These are phyloP conservation scores for Nicotiana paniculata DNA, from an alignment of 257 asterid genomes.

Conservation along the genomic window DNA sequence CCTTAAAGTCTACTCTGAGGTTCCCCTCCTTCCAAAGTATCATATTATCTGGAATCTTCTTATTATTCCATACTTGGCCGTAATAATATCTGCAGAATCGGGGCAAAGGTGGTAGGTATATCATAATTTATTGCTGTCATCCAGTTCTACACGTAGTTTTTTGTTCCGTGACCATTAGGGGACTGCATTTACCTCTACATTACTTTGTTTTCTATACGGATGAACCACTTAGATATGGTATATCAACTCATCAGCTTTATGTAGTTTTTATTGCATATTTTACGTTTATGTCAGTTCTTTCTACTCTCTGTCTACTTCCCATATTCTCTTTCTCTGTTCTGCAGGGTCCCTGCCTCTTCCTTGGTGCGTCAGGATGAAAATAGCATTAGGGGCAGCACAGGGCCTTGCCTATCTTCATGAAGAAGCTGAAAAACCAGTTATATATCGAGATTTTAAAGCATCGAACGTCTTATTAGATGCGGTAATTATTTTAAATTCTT, in stretches of 20 bases:
- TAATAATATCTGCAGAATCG: background rate
- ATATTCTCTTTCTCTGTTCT: slow-evolving; percentile 7
- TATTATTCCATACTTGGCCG: background rate
- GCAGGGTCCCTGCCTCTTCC: slow-evolving; percentile 69
- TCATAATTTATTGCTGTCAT: background rate
- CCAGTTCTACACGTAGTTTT: background rate
- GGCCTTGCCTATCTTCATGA: slow-evolving; percentile 86
- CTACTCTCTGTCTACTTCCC: background rate
- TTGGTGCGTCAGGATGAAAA: slow-evolving; percentile 67
- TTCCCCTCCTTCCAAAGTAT: background rate
- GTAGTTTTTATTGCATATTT: background rate
- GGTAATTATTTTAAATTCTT: slow-evolving; percentile 34
- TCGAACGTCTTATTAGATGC: slow-evolving; percentile 62
- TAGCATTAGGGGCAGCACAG: slow-evolving; percentile 69
- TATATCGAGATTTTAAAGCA: slow-evolving; percentile 66
- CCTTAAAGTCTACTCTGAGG: background rate
- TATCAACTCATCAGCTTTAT: background rate
- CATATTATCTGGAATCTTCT: background rate
- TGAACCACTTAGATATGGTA: background rate
- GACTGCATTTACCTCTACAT: background rate
- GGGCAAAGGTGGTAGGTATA: background rate
- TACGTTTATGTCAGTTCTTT: background rate
- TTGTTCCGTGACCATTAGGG: background rate
- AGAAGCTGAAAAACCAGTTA: slow-evolving; percentile 73
- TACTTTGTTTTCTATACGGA: background rate